Base-by-base conservation (phyloP, 371 early-diverging fungal species). In the Mucor saturninus region DNA sequence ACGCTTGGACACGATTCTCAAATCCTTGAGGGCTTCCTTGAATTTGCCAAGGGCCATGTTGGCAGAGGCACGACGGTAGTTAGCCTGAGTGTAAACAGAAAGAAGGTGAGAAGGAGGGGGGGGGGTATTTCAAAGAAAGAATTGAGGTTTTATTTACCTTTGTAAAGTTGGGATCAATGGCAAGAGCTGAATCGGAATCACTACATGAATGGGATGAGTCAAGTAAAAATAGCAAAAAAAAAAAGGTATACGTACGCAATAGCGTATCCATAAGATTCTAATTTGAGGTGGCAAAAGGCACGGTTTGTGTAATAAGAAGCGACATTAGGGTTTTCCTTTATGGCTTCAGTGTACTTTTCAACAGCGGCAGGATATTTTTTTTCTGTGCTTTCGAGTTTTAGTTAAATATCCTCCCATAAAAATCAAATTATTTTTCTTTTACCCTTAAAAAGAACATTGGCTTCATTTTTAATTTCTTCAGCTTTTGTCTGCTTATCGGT, bases 261-360 rank as follows among this genome's bases (percentile, higher is more conserved):
- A 43, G 96, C 96, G 56, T 91, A 90, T 6, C 95, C 97, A 76
- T 94, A 97, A 53, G 89, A 87, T 76, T 98, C 98, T 13, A 89
- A 74, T 54, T 89, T 86, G 21, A 95, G 84, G 75, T 96, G 89
- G 45, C 95, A 94, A 64, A 96, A 91, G 4, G 97, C 94, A 31
- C 99, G 86, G 74, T 98, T 98, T 32, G 95, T 85, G 65, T 93
- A 97, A 75, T 90, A 95, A 21, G 91, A 90, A 5, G 95, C 88
- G 0, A 92, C 91, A 15, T 83, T 83, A 14, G 95, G 91, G 72
- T 97, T 90, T 28, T 88, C 67, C 43, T 89, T 81, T 54, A 96
- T 94, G 9, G 95, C 95, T 62, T 86, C 84, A 8, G 90, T 87
- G 74, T 96, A 96, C 65, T 88, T 85, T 49, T 90, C 89, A 38